These are phyloP conservation scores for Diospyros kaki DNA, from an alignment of 148 eudicot species.

Conservation along the genomic window DNA sequence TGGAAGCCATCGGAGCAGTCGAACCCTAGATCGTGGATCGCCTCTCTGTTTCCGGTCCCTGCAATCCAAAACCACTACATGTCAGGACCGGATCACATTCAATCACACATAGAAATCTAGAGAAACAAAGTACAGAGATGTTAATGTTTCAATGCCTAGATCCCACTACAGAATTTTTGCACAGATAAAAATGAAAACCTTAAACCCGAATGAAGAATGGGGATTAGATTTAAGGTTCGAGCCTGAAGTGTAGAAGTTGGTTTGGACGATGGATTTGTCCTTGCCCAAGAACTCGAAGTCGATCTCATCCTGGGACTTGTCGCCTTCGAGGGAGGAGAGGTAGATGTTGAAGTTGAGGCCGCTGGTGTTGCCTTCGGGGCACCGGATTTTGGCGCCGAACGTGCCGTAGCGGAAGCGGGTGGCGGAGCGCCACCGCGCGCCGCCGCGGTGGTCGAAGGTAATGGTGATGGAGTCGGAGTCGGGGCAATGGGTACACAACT, in stretches of 20 bases:
- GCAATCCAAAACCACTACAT: neutral
- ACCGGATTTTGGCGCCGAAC: conserved; percentile 28
- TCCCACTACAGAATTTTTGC: too few relatives aligned
- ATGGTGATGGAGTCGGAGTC: conserved; percentile 22
- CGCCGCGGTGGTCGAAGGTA: conserved; percentile 37
- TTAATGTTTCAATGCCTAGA: too few relatives aligned
- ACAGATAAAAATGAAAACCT: neutral
- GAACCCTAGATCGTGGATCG: conserved; percentile 24
- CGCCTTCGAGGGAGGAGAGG: conserved; percentile 39
- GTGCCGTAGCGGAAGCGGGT: conserved; percentile 34
- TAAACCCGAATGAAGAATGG: neutral
- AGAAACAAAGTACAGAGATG: too few relatives aligned
- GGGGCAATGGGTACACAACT: conserved; percentile 23
- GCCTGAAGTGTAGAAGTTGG: conserved; percentile 25
- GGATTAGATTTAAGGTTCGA: neutral
- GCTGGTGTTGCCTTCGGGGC: conserved; percentile 36
- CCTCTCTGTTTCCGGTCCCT: conserved; percentile 31
- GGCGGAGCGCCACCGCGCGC: conserved; percentile 33
- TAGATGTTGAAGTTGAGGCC: conserved; percentile 43
- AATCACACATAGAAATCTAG: too few relatives aligned
- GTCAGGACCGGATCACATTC: too few relatives aligned
- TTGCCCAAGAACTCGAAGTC: conserved; percentile 41
- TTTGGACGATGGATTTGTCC: conserved; percentile 36
- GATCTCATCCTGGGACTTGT: conserved; percentile 37
- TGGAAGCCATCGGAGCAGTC: conserved; percentile 34